phyloP scores from a whole-genome alignment of 495 filamentous ascomycete genomes.

The Tuber borchii region DNA sequence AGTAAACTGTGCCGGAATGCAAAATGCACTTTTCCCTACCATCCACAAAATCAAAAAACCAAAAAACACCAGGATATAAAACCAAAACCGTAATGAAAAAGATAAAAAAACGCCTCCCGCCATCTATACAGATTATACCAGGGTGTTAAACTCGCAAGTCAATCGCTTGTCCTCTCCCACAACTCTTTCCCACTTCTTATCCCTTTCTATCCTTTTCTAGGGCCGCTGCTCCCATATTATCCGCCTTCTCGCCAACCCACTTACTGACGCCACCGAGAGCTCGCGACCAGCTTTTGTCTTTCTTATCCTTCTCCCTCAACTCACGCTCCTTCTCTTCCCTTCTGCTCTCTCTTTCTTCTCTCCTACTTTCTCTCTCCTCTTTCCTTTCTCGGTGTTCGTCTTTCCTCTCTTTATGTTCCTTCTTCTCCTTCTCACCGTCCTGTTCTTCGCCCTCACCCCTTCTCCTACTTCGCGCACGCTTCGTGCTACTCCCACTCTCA shows the following conservation, averaged over 20 bases:
- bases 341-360: constrained; percentile 15
- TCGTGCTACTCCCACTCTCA: constrained; percentile 6
- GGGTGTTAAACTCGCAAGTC: neutral
- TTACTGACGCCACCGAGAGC: neutral
- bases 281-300: constrained; percentile 15
- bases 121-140: constrained; percentile 5
- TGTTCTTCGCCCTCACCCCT: constrained; percentile 21
- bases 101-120: neutral
- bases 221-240: neutral
- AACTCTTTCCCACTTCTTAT: neutral
- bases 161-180: neutral
- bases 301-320: constrained; percentile 10
- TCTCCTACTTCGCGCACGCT: constrained; percentile 15
- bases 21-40: neutral
- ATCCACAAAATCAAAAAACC: neutral
- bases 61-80: neutral
- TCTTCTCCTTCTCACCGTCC: constrained; percentile 20
- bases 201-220: neutral
- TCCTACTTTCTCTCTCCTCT: constrained; percentile 24
- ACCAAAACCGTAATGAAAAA: neutral
- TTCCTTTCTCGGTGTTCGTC: constrained; percentile 8
- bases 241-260: constrained; percentile 1
- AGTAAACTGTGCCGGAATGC: neutral
- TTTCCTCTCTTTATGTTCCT: constrained; percentile 4
- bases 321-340: constrained; percentile 3